Conservation (phyloP, 345 rosid genomes). For the Acer saccharum region DNA sequence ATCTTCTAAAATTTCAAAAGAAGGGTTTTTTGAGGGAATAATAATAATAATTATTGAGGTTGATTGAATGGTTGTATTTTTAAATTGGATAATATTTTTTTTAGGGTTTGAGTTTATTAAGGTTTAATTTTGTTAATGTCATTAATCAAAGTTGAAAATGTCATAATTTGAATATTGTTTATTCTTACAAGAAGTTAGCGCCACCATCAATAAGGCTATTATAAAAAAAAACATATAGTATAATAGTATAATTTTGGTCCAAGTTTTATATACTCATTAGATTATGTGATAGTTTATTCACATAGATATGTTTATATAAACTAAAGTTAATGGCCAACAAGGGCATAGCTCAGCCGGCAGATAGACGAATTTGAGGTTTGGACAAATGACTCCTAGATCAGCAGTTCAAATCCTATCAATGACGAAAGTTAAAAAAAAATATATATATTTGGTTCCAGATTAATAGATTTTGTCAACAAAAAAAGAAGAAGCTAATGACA, state of each 20-base stretch:
- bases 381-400: no score
- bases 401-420: no score
- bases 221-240: background rate
- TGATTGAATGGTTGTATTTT: no score
- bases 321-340: no score
- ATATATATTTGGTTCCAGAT: no score
- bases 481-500: no score
- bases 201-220: background rate
- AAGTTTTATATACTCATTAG: background rate
- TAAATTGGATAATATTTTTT: no score
- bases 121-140: background rate
- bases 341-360: no score
- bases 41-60: no score
- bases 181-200: background rate
- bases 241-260: background rate
- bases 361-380: no score
- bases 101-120: background rate
- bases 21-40: background rate
- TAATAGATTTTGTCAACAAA: no score
- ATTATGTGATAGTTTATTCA: background rate
- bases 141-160: background rate
- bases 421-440: no score
- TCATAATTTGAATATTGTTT: background rate
- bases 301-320: background rate
- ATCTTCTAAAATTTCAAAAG: background rate